Base-by-base conservation (phyloP, 306 rosid species). In the Glycyrrhiza uralensis region DNA sequence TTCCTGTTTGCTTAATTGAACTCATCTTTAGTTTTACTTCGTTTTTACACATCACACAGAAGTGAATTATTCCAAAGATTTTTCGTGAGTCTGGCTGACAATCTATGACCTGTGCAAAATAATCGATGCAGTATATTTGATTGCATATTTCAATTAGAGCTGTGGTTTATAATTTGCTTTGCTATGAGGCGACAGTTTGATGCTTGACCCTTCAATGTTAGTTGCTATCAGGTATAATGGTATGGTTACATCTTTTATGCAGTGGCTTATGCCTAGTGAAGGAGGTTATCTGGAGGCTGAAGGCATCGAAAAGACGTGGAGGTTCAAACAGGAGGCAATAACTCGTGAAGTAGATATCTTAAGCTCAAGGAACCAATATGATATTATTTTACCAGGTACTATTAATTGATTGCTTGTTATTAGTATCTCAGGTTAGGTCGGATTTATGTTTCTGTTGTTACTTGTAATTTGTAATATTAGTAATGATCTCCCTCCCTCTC, bases 251-350 rank as follows among this genome's bases (percentile, higher is more conserved):
- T 38, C 45, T 29, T 68, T 62, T 49, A 17, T 61, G 75, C 76
- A 94, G 98, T 94, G 96, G 95, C 89, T 94, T 71, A 84, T 76
- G 87, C 98, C 98, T 18, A 85, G 86, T 28, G 95, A 87, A 69
- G 92, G 84, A 42, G 97, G 97, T 50, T 91, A 69, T 80, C 78
- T 94, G 74, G 96, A 89, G 87, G 30, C 89, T 50, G 97, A 91
- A 79, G 98, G 97, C 20, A 36, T 89, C 59, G 98, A 91, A 88
- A 89, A 89, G 80, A 86, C 97, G 4, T 86, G 87, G 86, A 86
- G 87, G 77, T 69, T 87, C 66, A 94, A 76, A 76, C 98, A 94
- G 62, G 92, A 85, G 52, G 65, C 87, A 14, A 83, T 94, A 79
- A 81, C 85, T 32, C 69, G 14, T 4, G 96, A 85, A 85, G 96